Base-by-base conservation (phyloP, 2,329 filamentous ascomycete species). In the Pseudocercospora fijiensis region DNA sequence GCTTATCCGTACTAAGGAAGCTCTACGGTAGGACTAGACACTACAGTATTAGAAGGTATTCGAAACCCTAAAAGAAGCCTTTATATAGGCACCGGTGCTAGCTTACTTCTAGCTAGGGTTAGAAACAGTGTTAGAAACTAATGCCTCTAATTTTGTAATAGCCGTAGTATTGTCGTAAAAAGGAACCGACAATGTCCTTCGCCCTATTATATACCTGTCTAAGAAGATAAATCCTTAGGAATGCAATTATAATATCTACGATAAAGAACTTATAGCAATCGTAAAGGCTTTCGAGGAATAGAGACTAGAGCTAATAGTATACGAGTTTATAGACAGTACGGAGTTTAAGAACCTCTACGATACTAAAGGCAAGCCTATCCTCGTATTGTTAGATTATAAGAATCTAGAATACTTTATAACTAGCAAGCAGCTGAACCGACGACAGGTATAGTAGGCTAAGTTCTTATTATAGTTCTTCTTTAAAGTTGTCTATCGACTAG, bases 361-460 rank as follows among this genome's bases (percentile, higher is more conserved):
- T 18, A 18, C 11, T 10, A 13, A 57, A 11, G 22, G 16, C 5
- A 43, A 58, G 6, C 22, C 10, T 6, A 47, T 58, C 10, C 13
- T 26, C 47, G 67, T 78, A 1, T 57, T 72, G 18, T 71, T 67
- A 2, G 66, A 78, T 63, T 65, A 78, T 63, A 65, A 71, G 43
- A 73, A 69, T 37, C 67, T 78, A 1, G 58, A 71, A 55, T 72
- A 70, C 58, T 77, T 76, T 59, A 74, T 68, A 43, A 68, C 65
- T 4, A 75, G 62, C 1, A 76, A 76, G 64, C 26, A 63, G 24
- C 69, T 77, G 1, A 77, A 69, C 57, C 27, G 65, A 0, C 61
- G 71, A 52, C 69, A 77, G 66, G 70, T 67, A 4, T 61, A 69
- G 6, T 76, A 66, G 72, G 20, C 66, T 1, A 65, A 73, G 28